A percentile compares a stretch with the other conserved stretches of the same genome.
phyloP scores from a whole-genome alignment of 345 rosid species.

The Euphorbia peplus region DNA sequence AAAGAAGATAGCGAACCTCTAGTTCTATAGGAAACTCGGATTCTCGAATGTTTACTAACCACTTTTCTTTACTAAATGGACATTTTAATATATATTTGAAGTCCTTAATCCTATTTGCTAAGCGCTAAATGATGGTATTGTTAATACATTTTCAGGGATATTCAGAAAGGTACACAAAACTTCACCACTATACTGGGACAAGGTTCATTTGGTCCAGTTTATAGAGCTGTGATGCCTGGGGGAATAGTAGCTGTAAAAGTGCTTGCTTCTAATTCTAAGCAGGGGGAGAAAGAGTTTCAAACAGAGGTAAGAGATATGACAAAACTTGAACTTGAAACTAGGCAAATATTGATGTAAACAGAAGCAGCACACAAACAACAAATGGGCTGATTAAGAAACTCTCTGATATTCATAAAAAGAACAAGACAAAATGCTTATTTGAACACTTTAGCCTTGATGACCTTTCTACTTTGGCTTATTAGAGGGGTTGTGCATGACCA shows the following conservation, averaged over 20 bases:
- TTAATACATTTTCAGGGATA: slow-evolving; percentile 53
- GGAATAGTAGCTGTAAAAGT: slow-evolving; percentile 83
- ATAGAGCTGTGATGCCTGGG: slow-evolving; percentile 65
- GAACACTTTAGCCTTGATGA: not conserved
- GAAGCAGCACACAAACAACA: no score
- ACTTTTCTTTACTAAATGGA: not conserved
- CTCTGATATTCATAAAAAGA: not conserved
- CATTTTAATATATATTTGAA: not conserved
- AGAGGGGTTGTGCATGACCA: not conserved
- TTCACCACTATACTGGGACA: slow-evolving; percentile 78
- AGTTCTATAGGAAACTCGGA: not conserved
- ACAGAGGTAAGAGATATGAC: slow-evolving; percentile 60
- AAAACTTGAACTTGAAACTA: not conserved
- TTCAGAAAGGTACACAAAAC: slow-evolving; percentile 87
- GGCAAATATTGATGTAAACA: not conserved
- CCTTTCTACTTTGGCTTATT: not conserved
- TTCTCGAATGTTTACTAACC: not conserved
- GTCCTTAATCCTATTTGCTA: not conserved
- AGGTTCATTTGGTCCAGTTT: slow-evolving; percentile 97
- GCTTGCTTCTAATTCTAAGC: slow-evolving; percentile 84
- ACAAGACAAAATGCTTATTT: not conserved
- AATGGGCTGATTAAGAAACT: not conserved
- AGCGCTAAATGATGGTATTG: not conserved
- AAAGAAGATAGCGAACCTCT: not conserved
- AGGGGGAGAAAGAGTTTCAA: slow-evolving; percentile 91